Conservation (phyloP, 192 early-diverging fungal genomes). For the Coemansia sp. region DNA sequence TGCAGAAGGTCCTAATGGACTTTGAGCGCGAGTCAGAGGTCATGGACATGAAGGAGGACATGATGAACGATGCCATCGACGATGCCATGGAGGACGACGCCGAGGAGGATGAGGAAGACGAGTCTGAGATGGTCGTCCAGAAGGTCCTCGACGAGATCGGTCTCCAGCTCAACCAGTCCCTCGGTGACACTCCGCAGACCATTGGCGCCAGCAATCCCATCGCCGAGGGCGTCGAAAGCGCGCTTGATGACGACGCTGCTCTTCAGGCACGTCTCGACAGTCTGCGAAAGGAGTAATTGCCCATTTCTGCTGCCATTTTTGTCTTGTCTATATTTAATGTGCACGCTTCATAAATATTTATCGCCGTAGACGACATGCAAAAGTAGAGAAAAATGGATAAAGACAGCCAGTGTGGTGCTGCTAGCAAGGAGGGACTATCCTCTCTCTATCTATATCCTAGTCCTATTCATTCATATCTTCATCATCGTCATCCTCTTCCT, state of each 20-base stretch:
- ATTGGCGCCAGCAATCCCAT: constrained; percentile 58
- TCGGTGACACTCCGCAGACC: constrained; percentile 54
- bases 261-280: constrained; percentile 88
- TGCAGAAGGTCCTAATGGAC: constrained; percentile 96
- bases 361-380: background rate
- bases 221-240: constrained; percentile 20
- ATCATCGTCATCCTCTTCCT: background rate
- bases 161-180: constrained; percentile 59
- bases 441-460: no score
- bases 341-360: background rate
- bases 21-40: constrained; percentile 92
- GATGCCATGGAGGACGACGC: constrained; percentile 90
- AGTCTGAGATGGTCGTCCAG: constrained; percentile 86
- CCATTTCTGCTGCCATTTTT: background rate
- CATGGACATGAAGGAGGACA: constrained; percentile 99
- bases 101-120: constrained; percentile 84
- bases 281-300: constrained; percentile 73
- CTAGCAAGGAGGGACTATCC: no score
- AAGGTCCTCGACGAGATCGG: constrained; percentile 96
- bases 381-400: background rate
- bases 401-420: no score
- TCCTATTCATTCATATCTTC: constrained; percentile 13
- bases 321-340: background rate
- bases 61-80: constrained; percentile 98
- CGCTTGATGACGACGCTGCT: constrained; percentile 65